These are phyloP conservation scores for Penicillium samsonianum DNA, from an alignment of 495 filamentous ascomycete genomes.

Conservation along the genomic window DNA sequence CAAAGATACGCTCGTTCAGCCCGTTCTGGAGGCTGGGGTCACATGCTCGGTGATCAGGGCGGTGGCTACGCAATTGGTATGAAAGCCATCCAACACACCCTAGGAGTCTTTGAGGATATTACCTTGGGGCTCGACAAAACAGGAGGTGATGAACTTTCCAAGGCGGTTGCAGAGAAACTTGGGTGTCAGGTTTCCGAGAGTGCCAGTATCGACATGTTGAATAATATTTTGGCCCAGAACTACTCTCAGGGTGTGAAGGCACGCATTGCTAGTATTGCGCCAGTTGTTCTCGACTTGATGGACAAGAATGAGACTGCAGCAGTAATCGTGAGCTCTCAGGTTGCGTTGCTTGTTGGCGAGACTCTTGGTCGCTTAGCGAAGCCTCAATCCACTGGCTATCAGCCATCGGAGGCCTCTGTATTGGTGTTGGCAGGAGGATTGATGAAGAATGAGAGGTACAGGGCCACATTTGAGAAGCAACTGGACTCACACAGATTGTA, in stretches of 20 bases:
- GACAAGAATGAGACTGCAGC: conserved; percentile 15
- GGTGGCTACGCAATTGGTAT: conserved; percentile 40
- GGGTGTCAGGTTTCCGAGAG: conserved; percentile 4
- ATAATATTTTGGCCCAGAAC: conserved; percentile 19
- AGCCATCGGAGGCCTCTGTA: conserved; percentile 15
- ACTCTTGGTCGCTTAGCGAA: conserved; percentile 26
- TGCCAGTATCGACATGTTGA: conserved; percentile 24
- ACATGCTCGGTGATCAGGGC: conserved; percentile 41
- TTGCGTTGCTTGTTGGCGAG: conserved; percentile 20
- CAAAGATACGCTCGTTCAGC: conserved; percentile 23
- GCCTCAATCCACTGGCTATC: conserved; percentile 18
- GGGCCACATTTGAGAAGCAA: conserved; percentile 8
- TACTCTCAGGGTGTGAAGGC: conserved; percentile 19
- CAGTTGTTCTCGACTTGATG: conserved; percentile 21
- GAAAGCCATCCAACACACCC: conserved; percentile 30
- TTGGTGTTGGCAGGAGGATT: conserved; percentile 32
- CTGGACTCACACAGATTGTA: conserved; percentile 9
- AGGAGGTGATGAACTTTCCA: conserved; percentile 14
- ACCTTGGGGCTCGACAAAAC: conserved; percentile 13
- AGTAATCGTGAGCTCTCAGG: conserved; percentile 22
- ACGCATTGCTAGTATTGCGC: conserved; percentile 27
- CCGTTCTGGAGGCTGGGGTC: conserved; percentile 41
- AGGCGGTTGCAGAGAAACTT: conserved; percentile 18
- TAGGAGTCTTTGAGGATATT: conserved; percentile 25
- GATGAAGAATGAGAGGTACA: conserved; percentile 27